A percentile compares a stretch with the other conserved stretches of the same genome.
These are phyloP conservation scores for Carallia brachiata DNA, from an alignment of 345 rosid genomes.

Conservation along the genomic window DNA sequence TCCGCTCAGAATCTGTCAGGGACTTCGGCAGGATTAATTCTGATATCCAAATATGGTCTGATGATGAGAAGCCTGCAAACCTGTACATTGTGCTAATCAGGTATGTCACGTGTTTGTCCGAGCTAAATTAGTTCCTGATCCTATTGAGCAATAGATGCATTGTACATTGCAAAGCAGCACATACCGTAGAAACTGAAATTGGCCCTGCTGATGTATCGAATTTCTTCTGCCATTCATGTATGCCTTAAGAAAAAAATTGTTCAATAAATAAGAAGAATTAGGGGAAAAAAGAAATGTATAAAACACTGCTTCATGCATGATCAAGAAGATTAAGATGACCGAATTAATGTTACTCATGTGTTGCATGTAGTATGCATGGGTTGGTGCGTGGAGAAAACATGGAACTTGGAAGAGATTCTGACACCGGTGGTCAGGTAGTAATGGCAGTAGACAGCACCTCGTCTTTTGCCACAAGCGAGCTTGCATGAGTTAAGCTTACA, in stretches of 20 bases:
- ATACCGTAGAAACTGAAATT: background rate
- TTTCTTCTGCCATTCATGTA: background rate
- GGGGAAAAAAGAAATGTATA: too few species aligned
- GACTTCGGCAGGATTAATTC: constrained; percentile 55
- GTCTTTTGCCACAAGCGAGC: background rate
- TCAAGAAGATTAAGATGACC: background rate
- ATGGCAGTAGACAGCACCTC: background rate
- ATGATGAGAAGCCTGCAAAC: constrained; percentile 52
- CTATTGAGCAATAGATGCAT: background rate
- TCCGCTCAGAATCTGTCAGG: constrained; percentile 36
- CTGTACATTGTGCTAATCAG: constrained; percentile 83
- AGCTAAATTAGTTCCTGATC: background rate
- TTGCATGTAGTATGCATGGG: constrained; percentile 51
- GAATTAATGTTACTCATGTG: background rate
- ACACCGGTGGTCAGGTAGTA: constrained; percentile 71
- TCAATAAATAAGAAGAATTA: background rate
- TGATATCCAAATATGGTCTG: constrained; percentile 64
- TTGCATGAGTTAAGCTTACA: background rate
- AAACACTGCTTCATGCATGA: too few species aligned
- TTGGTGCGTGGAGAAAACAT: constrained; percentile 75
- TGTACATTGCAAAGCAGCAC: too few species aligned
- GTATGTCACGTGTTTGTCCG: constrained; percentile 21
- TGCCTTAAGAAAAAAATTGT: too few species aligned
- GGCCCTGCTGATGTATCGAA: background rate
- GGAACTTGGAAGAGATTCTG: constrained; percentile 84